Evolutionary conservation across 805 yeast species (phyloP), one percentile per base, ranked within the genome.

Genomic region (Saturnispora silvae): DNA sequence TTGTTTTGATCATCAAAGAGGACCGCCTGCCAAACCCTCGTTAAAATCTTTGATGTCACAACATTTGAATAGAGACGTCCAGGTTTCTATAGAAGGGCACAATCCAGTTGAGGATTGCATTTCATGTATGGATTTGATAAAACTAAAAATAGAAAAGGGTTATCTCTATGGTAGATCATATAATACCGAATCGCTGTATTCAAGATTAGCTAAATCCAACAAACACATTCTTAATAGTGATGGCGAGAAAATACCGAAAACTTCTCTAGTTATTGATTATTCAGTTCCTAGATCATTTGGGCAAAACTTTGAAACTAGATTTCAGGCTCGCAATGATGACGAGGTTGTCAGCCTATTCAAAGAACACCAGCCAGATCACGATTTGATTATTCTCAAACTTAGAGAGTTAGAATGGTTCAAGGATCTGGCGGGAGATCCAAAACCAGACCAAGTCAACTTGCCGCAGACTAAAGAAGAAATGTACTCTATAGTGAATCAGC

Each of bases 101-200:
- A 81, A 87, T 37, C 81, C 97, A 0, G 67, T 80, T 4, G 95
- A 84, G 52, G 98, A 89, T 53, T 81, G 95, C 10, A 55, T 55
- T 20, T 77, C 95, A 1, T 83, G 95, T 52, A 63, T 87, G 50
- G 85, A 83, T 35, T 66, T 89, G 34, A 72, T 82, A 1, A 76
- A 81, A 47, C 47, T 75, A 45, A 86, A 87, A 51, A 56, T 86
- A 11, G 56, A 64, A 4, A 75, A 77, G 39, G 96, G 96, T 1
- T 52, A 59, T 5, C 58, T 65, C 3, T 81, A 70, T 56, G 97
- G 97, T 0, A 60, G 61, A 39, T 60, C 60, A 4, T 45, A 63
- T 8, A 57, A 59, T 34, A 67, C 67, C 2, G 65, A 63, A 33
- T 59, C 65, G 16, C 50, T 73, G 4, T 69, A 65, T 42, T 54